These are phyloP conservation scores for Coemansia sp. DNA, from an alignment of 192 early-diverging fungal species.

Conservation along the genomic window DNA sequence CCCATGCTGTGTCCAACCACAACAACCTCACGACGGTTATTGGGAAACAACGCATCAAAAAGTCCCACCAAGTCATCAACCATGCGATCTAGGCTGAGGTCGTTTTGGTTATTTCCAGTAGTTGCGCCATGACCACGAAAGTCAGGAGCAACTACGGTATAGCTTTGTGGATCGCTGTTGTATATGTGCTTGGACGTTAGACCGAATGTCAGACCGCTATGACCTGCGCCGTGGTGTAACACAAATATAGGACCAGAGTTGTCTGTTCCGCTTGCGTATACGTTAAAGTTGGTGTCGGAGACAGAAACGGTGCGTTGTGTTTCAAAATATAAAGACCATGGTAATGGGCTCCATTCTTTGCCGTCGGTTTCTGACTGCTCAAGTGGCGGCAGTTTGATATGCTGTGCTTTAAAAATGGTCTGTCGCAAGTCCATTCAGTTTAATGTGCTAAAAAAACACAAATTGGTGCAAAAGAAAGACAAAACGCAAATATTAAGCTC, in stretches of 20 bases:
- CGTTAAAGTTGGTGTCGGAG: slow-evolving; percentile 49
- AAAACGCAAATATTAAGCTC: not conserved
- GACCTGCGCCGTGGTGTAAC: slow-evolving; percentile 81
- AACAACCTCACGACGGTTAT: slow-evolving; percentile 57
- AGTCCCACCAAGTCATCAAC: slow-evolving; percentile 60
- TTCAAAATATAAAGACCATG: slow-evolving; percentile 62
- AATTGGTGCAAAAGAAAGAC: not conserved
- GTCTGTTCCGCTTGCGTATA: slow-evolving; percentile 28
- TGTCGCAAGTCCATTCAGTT: not conserved
- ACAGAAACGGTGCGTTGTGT: slow-evolving; percentile 32
- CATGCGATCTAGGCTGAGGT: slow-evolving; percentile 59
- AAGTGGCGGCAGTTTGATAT: not conserved
- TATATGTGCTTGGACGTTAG: slow-evolving; percentile 59
- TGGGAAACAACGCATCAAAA: slow-evolving; percentile 50
- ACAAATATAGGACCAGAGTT: slow-evolving; percentile 65
- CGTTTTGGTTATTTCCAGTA: slow-evolving; percentile 44
- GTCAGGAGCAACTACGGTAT: slow-evolving; percentile 63
- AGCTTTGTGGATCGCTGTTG: slow-evolving; percentile 18
- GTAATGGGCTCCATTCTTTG: slow-evolving; percentile 31
- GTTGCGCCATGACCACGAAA: slow-evolving; percentile 71
- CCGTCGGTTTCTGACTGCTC: not conserved
- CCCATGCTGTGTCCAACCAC: slow-evolving; percentile 87
- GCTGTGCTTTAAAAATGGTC: not conserved
- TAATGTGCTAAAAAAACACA: not conserved
- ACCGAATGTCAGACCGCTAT: slow-evolving; percentile 67